These are phyloP conservation scores for Daedalea quercina DNA, from an alignment of 768 basidiomycete genomes.

Conservation along the genomic window DNA sequence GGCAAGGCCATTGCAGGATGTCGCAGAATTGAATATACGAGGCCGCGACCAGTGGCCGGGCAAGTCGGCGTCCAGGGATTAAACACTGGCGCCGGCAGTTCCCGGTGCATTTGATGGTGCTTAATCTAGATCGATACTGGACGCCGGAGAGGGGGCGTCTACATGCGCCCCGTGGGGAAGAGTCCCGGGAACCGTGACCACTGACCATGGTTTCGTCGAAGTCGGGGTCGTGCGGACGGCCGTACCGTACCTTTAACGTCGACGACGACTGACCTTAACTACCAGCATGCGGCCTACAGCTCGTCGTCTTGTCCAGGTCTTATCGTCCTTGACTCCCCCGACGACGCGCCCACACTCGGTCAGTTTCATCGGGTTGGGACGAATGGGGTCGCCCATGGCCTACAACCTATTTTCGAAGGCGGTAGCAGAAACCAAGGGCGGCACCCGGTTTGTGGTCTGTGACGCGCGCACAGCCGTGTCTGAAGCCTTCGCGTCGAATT, in stretches of 20 bases:
- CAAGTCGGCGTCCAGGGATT: too few relatives aligned
- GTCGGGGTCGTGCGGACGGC: too few relatives aligned
- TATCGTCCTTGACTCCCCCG: conserved; percentile 3
- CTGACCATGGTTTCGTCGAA: too few relatives aligned
- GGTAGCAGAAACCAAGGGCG: conserved; percentile 41
- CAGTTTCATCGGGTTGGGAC: conserved; percentile 81
- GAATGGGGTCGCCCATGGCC: conserved; percentile 87
- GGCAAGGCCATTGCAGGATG: too few relatives aligned
- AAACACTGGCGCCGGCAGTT: too few relatives aligned
- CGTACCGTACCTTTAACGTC: not conserved
- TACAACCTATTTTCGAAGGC: conserved; percentile 78
- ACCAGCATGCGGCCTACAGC: conserved; percentile 44
- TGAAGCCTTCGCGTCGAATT: conserved; percentile 46
- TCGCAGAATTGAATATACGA: too few relatives aligned
- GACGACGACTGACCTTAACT: not conserved
- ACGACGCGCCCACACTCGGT: conserved; percentile 36
- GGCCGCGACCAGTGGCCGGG: too few relatives aligned
- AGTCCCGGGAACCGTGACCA: too few relatives aligned
- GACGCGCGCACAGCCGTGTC: conserved; percentile 63
- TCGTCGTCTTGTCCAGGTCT: conserved; percentile 26
- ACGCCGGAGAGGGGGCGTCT: too few relatives aligned
- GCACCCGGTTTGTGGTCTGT: conserved; percentile 65
- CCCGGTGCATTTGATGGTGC: too few relatives aligned
- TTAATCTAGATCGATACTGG: too few relatives aligned
- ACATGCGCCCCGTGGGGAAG: too few relatives aligned